Percentiles rank a stretch among this genome's conserved stretches.
Evolutionary conservation across 2,329 filamentous ascomycete species (phyloP).

Genomic region (Ciborinia camelliae): DNA sequence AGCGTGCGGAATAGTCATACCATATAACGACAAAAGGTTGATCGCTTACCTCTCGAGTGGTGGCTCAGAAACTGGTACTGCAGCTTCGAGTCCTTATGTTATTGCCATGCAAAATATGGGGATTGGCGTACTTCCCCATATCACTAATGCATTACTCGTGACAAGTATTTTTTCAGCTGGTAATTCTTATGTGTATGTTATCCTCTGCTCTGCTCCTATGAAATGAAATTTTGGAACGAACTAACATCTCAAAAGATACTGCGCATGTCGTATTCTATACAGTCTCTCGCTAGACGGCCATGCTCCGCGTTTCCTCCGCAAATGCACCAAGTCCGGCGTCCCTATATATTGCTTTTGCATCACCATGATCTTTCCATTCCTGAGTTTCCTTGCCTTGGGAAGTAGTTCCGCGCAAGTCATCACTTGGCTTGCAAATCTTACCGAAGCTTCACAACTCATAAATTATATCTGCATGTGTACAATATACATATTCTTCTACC

Average conservation of each 20-base stretch:
- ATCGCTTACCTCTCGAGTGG: conserved; percentile 34
- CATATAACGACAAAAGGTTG: conserved; percentile 60
- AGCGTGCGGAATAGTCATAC: conserved; percentile 61
- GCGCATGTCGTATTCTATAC: conserved; percentile 65
- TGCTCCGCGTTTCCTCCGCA: conserved; percentile 58
- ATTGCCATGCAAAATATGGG: conserved; percentile 63
- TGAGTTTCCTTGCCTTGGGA: conserved; percentile 66
- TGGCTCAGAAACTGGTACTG: conserved; percentile 47
- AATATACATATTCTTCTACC: conserved; percentile 68
- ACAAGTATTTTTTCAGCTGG: conserved; percentile 63
- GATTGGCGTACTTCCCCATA: conserved; percentile 61
- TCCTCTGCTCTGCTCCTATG: not conserved
- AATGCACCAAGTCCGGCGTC: conserved; percentile 59
- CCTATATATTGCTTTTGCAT: conserved; percentile 59
- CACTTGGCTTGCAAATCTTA: conserved; percentile 46
- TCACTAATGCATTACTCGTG: conserved; percentile 62
- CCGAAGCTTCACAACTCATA: conserved; percentile 73
- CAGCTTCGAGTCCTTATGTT: conserved; percentile 44
- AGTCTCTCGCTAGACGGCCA: conserved; percentile 64
- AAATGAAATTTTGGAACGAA: not conserved
- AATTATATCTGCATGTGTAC: conserved; percentile 66
- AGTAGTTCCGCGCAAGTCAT: conserved; percentile 44
- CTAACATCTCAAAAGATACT: conserved; percentile 43
- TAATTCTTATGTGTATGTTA: conserved; percentile 50
- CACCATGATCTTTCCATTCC: conserved; percentile 63